Conservation (phyloP, 2,329 filamentous ascomycete genomes). For the Cladosporium cucumerinum region DNA sequence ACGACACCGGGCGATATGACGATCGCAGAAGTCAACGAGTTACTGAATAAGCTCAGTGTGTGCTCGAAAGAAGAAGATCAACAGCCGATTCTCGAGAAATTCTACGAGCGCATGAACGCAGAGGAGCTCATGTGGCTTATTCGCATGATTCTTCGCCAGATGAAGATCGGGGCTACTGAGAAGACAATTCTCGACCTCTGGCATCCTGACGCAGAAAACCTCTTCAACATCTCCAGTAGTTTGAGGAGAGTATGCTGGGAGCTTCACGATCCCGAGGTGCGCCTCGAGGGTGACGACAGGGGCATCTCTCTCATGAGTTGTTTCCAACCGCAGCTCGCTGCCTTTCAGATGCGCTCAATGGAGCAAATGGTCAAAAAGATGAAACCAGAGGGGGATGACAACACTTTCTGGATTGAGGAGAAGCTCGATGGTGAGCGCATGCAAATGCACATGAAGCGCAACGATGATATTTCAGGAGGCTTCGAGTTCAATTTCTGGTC, state of each 20-base stretch:
- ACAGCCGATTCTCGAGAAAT: slow-evolving; percentile 72
- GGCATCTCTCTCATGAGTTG: slow-evolving; percentile 85
- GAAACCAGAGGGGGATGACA: slow-evolving; percentile 64
- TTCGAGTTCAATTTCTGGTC: slow-evolving; percentile 86
- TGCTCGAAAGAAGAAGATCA: slow-evolving; percentile 77
- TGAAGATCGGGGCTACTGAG: slow-evolving; percentile 75
- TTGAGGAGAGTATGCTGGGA: slow-evolving; percentile 93
- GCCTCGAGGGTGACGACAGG: slow-evolving; percentile 70
- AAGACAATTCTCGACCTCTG: slow-evolving; percentile 74
- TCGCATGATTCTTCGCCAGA: slow-evolving; percentile 81
- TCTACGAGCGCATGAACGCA: slow-evolving; percentile 88
- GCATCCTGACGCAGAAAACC: slow-evolving; percentile 52
- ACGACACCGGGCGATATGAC: slow-evolving; percentile 72
- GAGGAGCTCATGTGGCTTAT: slow-evolving; percentile 94
- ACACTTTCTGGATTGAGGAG: slow-evolving; percentile 93
- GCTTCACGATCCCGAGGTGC: slow-evolving; percentile 67
- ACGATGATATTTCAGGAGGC: slow-evolving; percentile 65
- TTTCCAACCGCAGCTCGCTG: slow-evolving; percentile 92
- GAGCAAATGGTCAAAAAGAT: slow-evolving; percentile 72
- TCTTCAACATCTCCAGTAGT: slow-evolving; percentile 87
- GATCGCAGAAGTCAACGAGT: slow-evolving; percentile 83
- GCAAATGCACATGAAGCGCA: slow-evolving; percentile 86
- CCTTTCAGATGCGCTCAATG: slow-evolving; percentile 82
- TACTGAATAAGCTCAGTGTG: slow-evolving; percentile 73
- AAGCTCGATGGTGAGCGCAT: slow-evolving; percentile 96